Evolutionary conservation across 75 land plant species (phyloP).

Genomic region (Azolla pinnata): DNA sequence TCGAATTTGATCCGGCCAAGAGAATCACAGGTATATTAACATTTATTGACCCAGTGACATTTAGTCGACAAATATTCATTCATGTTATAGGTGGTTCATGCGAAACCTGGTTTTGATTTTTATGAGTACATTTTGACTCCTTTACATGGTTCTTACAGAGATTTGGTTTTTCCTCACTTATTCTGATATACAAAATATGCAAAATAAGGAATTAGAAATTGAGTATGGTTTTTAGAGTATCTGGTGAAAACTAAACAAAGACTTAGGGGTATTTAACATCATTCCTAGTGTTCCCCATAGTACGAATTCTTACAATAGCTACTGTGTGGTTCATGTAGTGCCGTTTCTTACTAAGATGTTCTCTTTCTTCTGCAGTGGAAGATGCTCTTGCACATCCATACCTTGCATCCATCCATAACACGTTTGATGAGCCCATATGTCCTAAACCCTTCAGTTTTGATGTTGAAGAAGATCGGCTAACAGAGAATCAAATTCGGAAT

Average conservation of each 20-base stretch:
- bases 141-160: too few relatives aligned
- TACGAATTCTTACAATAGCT: too few relatives aligned
- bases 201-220: too few relatives aligned
- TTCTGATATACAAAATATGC: too few relatives aligned
- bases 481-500: constrained; percentile 65
- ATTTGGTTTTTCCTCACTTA: too few relatives aligned
- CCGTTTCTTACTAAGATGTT: neutral
- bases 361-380: constrained; percentile 7
- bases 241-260: too few relatives aligned
- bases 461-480: constrained; percentile 53
- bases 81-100: neutral
- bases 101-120: too few relatives aligned
- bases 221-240: too few relatives aligned
- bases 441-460: constrained; percentile 54
- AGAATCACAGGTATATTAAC: constrained; percentile 59
- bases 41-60: neutral
- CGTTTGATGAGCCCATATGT: constrained; percentile 64
- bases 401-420: constrained; percentile 55
- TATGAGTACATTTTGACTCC: too few relatives aligned
- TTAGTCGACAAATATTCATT: constrained; percentile 2
- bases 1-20: constrained; percentile 62
- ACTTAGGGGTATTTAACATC: too few relatives aligned
- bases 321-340: too few relatives aligned
- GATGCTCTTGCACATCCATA: constrained; percentile 53
- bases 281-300: too few relatives aligned